A percentile compares a stretch with the other conserved stretches of the same genome.
phyloP scores from a whole-genome alignment of 768 basidiomycete genomes.

The Auriscalpium microsporum region DNA sequence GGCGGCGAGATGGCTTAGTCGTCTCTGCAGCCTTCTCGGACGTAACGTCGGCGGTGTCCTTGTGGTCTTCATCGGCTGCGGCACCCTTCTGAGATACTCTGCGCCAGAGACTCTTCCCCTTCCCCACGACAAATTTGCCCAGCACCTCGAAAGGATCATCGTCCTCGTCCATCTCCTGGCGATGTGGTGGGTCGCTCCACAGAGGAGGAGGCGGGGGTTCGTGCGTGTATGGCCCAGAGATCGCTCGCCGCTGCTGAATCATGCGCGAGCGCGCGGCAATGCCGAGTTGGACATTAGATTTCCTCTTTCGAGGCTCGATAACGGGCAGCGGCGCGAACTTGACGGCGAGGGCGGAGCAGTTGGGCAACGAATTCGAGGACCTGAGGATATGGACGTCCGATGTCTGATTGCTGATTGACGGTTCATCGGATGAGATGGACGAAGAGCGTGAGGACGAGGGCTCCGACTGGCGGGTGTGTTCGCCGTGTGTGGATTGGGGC shows the following conservation, averaged over 20 bases:
- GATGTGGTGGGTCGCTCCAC: constrained; percentile 4
- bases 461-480: background rate
- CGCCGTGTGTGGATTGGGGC: no score
- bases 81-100: constrained; percentile 4
- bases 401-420: background rate
- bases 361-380: constrained; percentile 11
- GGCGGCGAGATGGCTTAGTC: background rate
- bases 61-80: background rate
- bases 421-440: constrained; percentile 1
- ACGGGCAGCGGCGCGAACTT: constrained; percentile 29
- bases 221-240: background rate
- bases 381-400: background rate
- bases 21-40: background rate
- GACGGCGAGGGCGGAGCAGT: constrained; percentile 17
- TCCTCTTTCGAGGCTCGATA: constrained; percentile 24
- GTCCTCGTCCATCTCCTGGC: constrained; percentile 2
- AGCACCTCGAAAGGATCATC: constrained; percentile 11
- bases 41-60: background rate
- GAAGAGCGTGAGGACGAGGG: constrained; percentile 3
- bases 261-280: constrained; percentile 29
- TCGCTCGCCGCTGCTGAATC: constrained; percentile 20
- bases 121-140: constrained; percentile 7
- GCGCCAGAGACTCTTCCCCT: constrained; percentile 12
- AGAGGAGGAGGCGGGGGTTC: background rate
- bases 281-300: constrained; percentile 23